Conservation (phyloP, 805 yeast species). For the Hagleromyces aurorensis region DNA sequence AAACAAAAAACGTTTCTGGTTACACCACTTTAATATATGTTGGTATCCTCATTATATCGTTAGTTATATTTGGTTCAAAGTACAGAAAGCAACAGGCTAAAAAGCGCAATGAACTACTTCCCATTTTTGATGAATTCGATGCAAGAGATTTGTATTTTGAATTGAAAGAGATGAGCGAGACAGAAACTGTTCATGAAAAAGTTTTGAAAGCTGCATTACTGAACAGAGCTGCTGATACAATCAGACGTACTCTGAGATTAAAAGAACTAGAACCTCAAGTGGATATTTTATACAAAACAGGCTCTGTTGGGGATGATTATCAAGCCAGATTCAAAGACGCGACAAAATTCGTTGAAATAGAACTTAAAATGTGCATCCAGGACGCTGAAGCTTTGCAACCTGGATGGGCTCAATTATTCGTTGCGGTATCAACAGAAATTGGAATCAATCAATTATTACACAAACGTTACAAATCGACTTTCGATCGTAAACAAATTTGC, state of each 20-base stretch:
- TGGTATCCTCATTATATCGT: constrained; percentile 55
- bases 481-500: constrained; percentile 33
- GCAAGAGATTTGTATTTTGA: constrained; percentile 56
- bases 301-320: constrained; percentile 85
- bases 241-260: constrained; percentile 74
- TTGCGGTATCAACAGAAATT: constrained; percentile 78
- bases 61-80: constrained; percentile 58
- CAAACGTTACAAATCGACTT: constrained; percentile 48
- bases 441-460: constrained; percentile 88
- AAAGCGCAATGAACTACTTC: constrained; percentile 51
- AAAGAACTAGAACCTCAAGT: constrained; percentile 70
- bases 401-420: constrained; percentile 74
- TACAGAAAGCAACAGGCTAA: constrained; percentile 51
- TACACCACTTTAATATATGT: constrained; percentile 74
- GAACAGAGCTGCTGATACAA: constrained; percentile 77
- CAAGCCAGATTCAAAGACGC: constrained; percentile 75
- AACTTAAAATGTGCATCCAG: constrained; percentile 62
- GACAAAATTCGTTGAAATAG: constrained; percentile 70
- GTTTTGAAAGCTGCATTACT: constrained; percentile 62
- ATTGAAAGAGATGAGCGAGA: constrained; percentile 38
- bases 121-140: constrained; percentile 66
- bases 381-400: constrained; percentile 69
- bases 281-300: constrained; percentile 69
- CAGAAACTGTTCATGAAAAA: constrained; percentile 60
- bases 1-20: constrained; percentile 41